phyloP scores from a whole-genome alignment of 495 filamentous ascomycete genomes.

The Hypomontagnella submonticulosa region DNA sequence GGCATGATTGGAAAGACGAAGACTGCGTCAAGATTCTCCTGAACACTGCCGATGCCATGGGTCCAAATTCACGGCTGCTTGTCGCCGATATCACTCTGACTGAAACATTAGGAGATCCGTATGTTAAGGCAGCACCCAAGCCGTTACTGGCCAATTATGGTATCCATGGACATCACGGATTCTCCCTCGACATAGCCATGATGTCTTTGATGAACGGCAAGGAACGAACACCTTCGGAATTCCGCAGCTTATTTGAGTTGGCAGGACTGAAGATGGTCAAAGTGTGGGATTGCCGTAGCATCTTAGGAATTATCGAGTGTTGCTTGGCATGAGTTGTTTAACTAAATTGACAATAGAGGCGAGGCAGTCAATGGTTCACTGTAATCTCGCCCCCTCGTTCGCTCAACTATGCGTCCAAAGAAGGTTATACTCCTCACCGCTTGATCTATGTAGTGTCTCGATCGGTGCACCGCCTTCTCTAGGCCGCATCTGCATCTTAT shows the following conservation, averaged over 20 bases:
- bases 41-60: slow-evolving; percentile 46
- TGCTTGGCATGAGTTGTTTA: slow-evolving; percentile 24
- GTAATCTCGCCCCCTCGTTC: slow-evolving; percentile 9
- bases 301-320: slow-evolving; percentile 40
- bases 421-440: slow-evolving; percentile 36
- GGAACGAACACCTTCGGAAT: slow-evolving; percentile 54
- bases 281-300: slow-evolving; percentile 41
- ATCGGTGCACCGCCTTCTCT: slow-evolving; percentile 34
- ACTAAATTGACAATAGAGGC: not conserved
- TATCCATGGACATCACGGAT: slow-evolving; percentile 45
- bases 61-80: slow-evolving; percentile 49
- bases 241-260: slow-evolving; percentile 34
- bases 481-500: slow-evolving; percentile 21
- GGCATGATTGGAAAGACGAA: slow-evolving; percentile 57
- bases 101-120: slow-evolving; percentile 49
- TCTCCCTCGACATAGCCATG: slow-evolving; percentile 52
- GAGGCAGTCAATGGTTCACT: slow-evolving; percentile 5
- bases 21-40: slow-evolving; percentile 53
- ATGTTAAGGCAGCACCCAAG: slow-evolving; percentile 47
- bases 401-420: slow-evolving; percentile 10
- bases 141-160: slow-evolving; percentile 55
- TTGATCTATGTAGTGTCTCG: slow-evolving; percentile 22
- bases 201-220: slow-evolving; percentile 55
- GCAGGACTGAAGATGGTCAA: slow-evolving; percentile 40
- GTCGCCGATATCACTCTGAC: slow-evolving; percentile 56